Evolutionary conservation across 2,329 filamentous ascomycete species (phyloP), one percentile per base, ranked within the genome.

Genomic region (Huntiella decipiens): DNA sequence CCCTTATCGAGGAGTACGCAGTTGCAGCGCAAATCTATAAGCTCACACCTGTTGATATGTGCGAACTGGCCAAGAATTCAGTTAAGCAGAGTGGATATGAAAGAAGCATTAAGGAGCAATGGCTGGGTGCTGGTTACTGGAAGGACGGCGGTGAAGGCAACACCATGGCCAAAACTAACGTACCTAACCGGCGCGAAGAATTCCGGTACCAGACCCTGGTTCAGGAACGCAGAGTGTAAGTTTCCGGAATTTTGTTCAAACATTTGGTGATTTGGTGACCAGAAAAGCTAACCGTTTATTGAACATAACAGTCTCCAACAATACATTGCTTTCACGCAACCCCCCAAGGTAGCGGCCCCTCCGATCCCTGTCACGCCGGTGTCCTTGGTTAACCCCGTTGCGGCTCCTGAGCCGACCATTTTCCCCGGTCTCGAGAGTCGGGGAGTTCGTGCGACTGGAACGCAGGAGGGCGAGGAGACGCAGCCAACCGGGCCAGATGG

Each of bases 11-110:
- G 60, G 91, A 98, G 58, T 98, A 98, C 57, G 87, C 88, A 0
- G 91, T 98, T 6, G 91, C 91, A 3, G 91, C 91, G 4, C 91
- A 98, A 62, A 98, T 98, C 49, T 98, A 96, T 66, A 96, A 96
- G 64, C 74, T 98, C 35, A 92, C 79, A 56, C 82, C 88, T 1
- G 87, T 96, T 3, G 91, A 98, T 57, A 98, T 98, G 91, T 96
- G 91, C 58, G 91, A 98, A 63, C 63, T 98, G 48, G 91, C 91
- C 17, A 94, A 94, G 63, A 88, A 96, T 59, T 94, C 85, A 7
- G 91, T 98, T 36, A 77, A 80, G 55, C 91, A 98, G 60, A 93
- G 85, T 58, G 91, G 91, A 5, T 98, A 93, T 57, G 91, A 98
- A 59, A 69, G 82, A 54, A 73, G 77, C 10, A 69, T 96, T 56